These are phyloP conservation scores for Neospermospora avenae DNA, from an alignment of 2,329 filamentous ascomycete species.

Conservation along the genomic window DNA sequence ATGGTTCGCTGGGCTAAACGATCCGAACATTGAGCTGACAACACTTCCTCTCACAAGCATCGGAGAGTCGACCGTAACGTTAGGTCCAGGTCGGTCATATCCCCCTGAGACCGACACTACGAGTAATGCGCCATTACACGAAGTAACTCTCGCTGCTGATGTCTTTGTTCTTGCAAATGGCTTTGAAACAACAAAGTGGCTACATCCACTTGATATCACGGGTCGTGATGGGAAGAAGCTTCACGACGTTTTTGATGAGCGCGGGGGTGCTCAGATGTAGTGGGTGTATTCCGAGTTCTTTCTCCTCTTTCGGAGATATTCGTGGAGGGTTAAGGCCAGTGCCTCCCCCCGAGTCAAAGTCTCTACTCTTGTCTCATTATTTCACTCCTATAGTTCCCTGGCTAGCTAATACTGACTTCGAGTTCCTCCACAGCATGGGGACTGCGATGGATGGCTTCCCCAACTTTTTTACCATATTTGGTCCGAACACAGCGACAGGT, in stretches of 20 bases:
- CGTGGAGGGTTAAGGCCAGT: no score
- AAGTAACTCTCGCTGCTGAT: conserved; percentile 49
- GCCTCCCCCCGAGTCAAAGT: no score
- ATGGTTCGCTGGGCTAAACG: conserved; percentile 49
- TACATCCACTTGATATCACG: conserved; percentile 50
- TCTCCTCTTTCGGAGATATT: no score
- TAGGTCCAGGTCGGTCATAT: conserved; percentile 49
- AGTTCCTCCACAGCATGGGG: no score
- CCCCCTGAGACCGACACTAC: conserved; percentile 32
- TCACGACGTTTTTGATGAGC: conserved; percentile 50
- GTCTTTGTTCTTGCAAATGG: conserved; percentile 57
- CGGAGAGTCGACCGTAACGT: conserved; percentile 44
- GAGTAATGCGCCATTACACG: conserved; percentile 30
- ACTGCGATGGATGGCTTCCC: conserved; percentile 56
- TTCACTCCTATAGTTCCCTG: no score
- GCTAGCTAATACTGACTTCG: no score
- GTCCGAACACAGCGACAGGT: conserved; percentile 57
- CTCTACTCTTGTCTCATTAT: no score
- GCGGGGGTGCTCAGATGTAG: conserved; percentile 57
- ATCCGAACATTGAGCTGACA: conserved; percentile 50
- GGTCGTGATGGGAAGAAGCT: conserved; percentile 47
- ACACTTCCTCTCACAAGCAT: conserved; percentile 48
- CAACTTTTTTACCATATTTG: conserved; percentile 58
- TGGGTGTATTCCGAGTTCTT: no score
- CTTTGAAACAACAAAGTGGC: conserved; percentile 52